phyloP scores from a whole-genome alignment of 352 stramenopile species.

The Peronospora tabacina region DNA sequence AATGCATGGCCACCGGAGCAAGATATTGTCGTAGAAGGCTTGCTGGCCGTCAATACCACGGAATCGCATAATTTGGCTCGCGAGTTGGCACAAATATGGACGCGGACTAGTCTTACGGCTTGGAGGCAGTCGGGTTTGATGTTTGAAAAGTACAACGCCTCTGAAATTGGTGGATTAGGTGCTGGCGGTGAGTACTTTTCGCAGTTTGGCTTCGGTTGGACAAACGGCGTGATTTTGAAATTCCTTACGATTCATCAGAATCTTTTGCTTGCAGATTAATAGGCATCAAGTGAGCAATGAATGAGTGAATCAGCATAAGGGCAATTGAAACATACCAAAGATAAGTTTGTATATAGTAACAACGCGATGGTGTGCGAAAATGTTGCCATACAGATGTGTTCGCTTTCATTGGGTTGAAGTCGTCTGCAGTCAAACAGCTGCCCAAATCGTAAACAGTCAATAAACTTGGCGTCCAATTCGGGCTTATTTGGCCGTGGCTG shows the following conservation, averaged over 20 bases:
- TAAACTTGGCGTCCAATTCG: conserved; percentile 1
- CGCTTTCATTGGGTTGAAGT: conserved; percentile 26
- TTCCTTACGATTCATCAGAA: conserved; percentile 75
- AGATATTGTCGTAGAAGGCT: conserved; percentile 72
- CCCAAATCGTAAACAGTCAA: conserved; percentile 12
- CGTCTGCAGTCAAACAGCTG: conserved; percentile 19
- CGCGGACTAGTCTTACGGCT: conserved; percentile 46
- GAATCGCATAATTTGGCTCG: conserved; percentile 47
- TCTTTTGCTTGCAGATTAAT: conserved; percentile 35
- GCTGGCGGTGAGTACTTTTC: conserved; percentile 84
- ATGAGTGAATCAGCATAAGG: conserved; percentile 6
- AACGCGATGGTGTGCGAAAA: conserved; percentile 23
- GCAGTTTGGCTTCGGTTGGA: conserved; percentile 86
- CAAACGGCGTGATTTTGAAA: conserved; percentile 83
- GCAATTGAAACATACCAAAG: conserved; percentile 6
- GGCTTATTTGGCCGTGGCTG: conserved; percentile 43
- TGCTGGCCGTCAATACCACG: conserved; percentile 43
- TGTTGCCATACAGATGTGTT: conserved; percentile 10
- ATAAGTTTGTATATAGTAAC: conserved; percentile 24
- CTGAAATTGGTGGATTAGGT: conserved; percentile 50
- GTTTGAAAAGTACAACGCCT: conserved; percentile 88
- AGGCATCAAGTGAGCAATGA: neutral
- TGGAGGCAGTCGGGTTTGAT: conserved; percentile 71
- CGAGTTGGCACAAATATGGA: conserved; percentile 53
- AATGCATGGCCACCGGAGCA: conserved; percentile 84